Conservation (phyloP, 1,284 basidiomycete species). For the Spongiforma sp. region DNA sequence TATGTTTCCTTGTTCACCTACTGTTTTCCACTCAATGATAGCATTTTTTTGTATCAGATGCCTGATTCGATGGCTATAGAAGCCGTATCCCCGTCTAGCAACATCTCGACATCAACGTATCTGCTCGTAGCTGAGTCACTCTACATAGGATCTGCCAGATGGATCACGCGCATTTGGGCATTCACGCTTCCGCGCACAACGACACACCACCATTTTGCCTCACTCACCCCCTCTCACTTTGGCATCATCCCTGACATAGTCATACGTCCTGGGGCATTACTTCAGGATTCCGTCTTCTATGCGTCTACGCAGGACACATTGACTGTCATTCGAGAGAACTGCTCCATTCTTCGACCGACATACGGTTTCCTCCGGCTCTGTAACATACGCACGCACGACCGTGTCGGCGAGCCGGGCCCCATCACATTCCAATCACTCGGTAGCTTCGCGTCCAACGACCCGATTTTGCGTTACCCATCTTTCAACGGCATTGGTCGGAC, state of each 20-base stretch:
- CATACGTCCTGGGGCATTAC: conserved; percentile 1
- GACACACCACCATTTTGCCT: too few relatives aligned
- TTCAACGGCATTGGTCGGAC: conserved; percentile 20
- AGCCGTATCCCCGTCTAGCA: not conserved
- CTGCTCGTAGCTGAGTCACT: conserved; percentile 17
- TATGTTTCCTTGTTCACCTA: conserved; percentile 1
- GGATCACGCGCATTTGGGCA: conserved; percentile 15
- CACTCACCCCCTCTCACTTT: conserved; percentile 15
- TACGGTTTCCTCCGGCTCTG: conserved; percentile 19
- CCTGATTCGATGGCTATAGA: not conserved
- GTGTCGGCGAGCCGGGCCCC: conserved; percentile 1
- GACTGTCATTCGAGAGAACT: conserved; percentile 12
- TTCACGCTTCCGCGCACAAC: conserved; percentile 13
- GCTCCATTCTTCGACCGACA: not conserved
- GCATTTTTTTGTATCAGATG: conserved; percentile 4
- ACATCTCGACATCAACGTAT: conserved; percentile 28
- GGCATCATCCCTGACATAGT: conserved; percentile 9
- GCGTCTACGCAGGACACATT: conserved; percentile 15
- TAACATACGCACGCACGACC: not conserved
- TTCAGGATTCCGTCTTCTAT: conserved; percentile 17
- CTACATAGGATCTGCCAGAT: conserved; percentile 3
- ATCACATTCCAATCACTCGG: conserved; percentile 19
- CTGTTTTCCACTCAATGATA: not conserved
- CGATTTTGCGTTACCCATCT: conserved; percentile 15
- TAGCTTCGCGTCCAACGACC: not conserved